phyloP scores from a whole-genome alignment of 768 basidiomycete genomes.

The Myochromella boudieri region DNA sequence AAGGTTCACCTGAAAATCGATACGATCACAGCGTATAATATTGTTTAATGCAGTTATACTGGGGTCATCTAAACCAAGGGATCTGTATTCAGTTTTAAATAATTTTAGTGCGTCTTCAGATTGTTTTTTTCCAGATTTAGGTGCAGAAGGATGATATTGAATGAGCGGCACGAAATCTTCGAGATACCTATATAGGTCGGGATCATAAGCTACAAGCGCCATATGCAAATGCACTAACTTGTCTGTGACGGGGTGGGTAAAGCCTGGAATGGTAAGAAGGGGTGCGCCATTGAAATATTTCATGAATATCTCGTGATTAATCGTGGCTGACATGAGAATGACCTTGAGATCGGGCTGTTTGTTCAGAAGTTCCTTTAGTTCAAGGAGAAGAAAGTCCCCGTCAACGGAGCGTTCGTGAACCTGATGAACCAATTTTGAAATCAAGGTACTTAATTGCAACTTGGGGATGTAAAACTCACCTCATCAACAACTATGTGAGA shows the following conservation, averaged over 20 bases:
- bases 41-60: slow-evolving; percentile 56
- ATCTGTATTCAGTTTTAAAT: slow-evolving; percentile 47
- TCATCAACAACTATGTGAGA: slow-evolving; percentile 92
- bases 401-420: slow-evolving; percentile 93
- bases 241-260: slow-evolving; percentile 75
- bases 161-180: slow-evolving; percentile 72
- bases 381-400: slow-evolving; percentile 84
- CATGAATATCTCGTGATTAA: slow-evolving; percentile 84
- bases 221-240: slow-evolving; percentile 41
- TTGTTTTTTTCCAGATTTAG: slow-evolving; percentile 32
- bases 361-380: slow-evolving; percentile 73
- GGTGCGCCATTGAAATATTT: slow-evolving; percentile 84
- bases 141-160: slow-evolving; percentile 48
- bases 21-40: slow-evolving; percentile 57
- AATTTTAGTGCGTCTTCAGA: slow-evolving; percentile 46
- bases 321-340: slow-evolving; percentile 92
- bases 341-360: slow-evolving; percentile 70
- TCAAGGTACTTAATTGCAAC: not conserved
- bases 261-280: slow-evolving; percentile 80
- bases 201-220: not conserved
- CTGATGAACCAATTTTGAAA: slow-evolving; percentile 33
- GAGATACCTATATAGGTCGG: slow-evolving; percentile 56
- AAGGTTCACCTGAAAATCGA: slow-evolving; percentile 74
- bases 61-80: slow-evolving; percentile 52
- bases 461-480: slow-evolving; percentile 37